Percentiles rank a stretch among this genome's conserved stretches.
Evolutionary conservation across 2,329 filamentous ascomycete genomes (phyloP).

Genomic region (Lachnellula hyalina): DNA sequence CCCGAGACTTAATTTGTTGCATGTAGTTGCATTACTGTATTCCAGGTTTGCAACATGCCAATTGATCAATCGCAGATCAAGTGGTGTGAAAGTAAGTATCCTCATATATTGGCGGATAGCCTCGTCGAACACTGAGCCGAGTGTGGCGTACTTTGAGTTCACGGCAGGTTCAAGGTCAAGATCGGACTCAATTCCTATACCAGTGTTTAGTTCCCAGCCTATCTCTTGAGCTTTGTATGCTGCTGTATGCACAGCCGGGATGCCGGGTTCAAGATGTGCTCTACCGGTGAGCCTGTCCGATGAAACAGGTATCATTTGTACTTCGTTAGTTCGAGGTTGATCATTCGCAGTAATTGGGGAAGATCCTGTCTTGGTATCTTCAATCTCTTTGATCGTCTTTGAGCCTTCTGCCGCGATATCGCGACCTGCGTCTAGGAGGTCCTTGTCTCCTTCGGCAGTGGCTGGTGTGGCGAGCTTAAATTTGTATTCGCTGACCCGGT

Average conservation of each 20-base stretch:
- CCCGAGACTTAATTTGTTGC: conserved; percentile 78
- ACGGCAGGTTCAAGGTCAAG: conserved; percentile 67
- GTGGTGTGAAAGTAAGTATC: conserved; percentile 75
- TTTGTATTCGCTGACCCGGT: conserved; percentile 86
- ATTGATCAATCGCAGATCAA: conserved; percentile 86
- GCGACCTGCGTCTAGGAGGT: conserved; percentile 74
- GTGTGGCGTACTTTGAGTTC: conserved; percentile 58
- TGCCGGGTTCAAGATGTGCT: conserved; percentile 65
- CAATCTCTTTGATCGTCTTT: conserved; percentile 66
- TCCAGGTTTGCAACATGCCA: conserved; percentile 99
- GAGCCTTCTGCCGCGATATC: conserved; percentile 68
- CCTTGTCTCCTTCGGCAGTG: conserved; percentile 75
- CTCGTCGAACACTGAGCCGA: conserved; percentile 88
- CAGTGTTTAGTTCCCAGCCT: conserved; percentile 73
- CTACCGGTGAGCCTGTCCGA: conserved; percentile 67
- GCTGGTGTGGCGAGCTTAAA: conserved; percentile 66
- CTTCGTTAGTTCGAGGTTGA: conserved; percentile 25
- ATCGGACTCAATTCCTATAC: conserved; percentile 57
- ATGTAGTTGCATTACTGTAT: conserved; percentile 90
- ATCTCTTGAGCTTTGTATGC: conserved; percentile 72
- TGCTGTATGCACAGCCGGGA: conserved; percentile 64
- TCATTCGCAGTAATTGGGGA: conserved; percentile 47
- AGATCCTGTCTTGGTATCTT: conserved; percentile 55
- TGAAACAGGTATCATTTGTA: conserved; percentile 57
- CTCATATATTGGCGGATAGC: conserved; percentile 83